A percentile compares a stretch with the other conserved stretches of the same genome.
Evolutionary conservation across 1,139 yeast species (phyloP).

Genomic region (Waltiozyma sp.): DNA sequence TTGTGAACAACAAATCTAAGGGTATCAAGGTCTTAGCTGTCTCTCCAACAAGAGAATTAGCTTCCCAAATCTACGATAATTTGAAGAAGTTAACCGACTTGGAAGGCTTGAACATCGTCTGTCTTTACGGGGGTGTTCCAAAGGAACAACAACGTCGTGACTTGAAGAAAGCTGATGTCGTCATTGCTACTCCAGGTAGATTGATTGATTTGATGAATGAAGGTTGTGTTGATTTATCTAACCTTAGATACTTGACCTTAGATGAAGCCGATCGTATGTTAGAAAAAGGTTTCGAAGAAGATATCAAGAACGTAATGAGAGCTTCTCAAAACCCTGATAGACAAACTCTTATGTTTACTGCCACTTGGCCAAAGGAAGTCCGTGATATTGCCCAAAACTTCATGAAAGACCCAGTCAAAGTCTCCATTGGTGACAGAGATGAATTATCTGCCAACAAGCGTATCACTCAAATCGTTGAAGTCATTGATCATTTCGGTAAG

Average conservation of each 20-base stretch:
- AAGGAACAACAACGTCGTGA: constrained; percentile 80
- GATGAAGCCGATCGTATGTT: constrained; percentile 99
- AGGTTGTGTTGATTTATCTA: constrained; percentile 62
- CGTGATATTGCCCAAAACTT: constrained; percentile 84
- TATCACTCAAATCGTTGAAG: constrained; percentile 89
- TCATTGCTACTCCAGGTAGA: constrained; percentile 97
- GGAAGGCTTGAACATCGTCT: constrained; percentile 60
- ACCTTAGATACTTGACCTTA: constrained; percentile 68
- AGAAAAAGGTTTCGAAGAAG: constrained; percentile 95
- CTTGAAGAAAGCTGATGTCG: constrained; percentile 56
- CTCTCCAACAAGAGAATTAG: constrained; percentile 96
- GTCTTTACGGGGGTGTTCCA: constrained; percentile 96
- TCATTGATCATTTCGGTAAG: constrained; percentile 72
- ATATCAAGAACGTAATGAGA: constrained; percentile 78
- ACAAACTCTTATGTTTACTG: constrained; percentile 96
- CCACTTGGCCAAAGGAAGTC: constrained; percentile 97
- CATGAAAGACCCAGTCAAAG: constrained; percentile 76
- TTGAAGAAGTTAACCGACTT: constrained; percentile 54
- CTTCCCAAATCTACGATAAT: constrained; percentile 87
- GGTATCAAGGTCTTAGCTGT: constrained; percentile 73
- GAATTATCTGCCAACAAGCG: constrained; percentile 90
- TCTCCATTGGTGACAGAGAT: constrained; percentile 88
- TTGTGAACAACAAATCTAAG: constrained; percentile 19
- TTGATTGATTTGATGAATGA: constrained; percentile 84
- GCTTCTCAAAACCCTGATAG: constrained; percentile 73